phyloP scores from a whole-genome alignment of 2,329 filamentous ascomycete species.

The Cladosporium oxysporum region DNA sequence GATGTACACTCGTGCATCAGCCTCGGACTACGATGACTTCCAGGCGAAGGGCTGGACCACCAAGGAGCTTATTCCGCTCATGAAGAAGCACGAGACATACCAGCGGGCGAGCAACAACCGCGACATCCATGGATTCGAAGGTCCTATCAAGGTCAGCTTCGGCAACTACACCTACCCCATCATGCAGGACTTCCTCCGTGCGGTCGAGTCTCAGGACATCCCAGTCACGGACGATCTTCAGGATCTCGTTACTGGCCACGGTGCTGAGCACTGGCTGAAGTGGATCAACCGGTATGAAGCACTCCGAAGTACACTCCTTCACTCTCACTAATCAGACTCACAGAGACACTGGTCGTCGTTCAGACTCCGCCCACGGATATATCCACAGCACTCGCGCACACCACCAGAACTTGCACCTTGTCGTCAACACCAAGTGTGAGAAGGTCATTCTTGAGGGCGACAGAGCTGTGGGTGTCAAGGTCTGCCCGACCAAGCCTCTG shows the following conservation, averaged over 20 bases:
- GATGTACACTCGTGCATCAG: slow-evolving; percentile 31
- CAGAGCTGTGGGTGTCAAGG: slow-evolving; percentile 43
- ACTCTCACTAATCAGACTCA: not conserved
- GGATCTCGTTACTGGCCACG: slow-evolving; percentile 32
- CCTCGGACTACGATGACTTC: slow-evolving; percentile 28
- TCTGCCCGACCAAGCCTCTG: slow-evolving; percentile 65
- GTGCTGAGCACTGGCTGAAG: slow-evolving; percentile 53
- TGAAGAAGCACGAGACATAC: slow-evolving; percentile 30
- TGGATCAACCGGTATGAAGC: slow-evolving; percentile 50
- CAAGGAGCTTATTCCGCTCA: slow-evolving; percentile 26
- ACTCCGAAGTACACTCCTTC: not conserved
- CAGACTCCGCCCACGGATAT: slow-evolving; percentile 58
- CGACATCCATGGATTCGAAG: slow-evolving; percentile 25
- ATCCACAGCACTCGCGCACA: slow-evolving; percentile 48
- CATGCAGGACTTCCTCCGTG: slow-evolving; percentile 34
- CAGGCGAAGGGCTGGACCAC: slow-evolving; percentile 26
- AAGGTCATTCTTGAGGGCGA: slow-evolving; percentile 49
- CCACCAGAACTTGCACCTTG: slow-evolving; percentile 60
- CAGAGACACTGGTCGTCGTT: slow-evolving; percentile 50
- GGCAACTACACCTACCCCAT: slow-evolving; percentile 35
- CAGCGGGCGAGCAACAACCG: slow-evolving; percentile 41
- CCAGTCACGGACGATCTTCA: slow-evolving; percentile 57
- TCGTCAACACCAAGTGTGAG: slow-evolving; percentile 45
- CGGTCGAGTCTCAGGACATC: slow-evolving; percentile 72
- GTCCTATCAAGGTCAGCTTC: slow-evolving; percentile 25